Evolutionary conservation across 371 early-diverging fungal genomes (phyloP).

Genomic region (Conidiobolus incongruus): DNA sequence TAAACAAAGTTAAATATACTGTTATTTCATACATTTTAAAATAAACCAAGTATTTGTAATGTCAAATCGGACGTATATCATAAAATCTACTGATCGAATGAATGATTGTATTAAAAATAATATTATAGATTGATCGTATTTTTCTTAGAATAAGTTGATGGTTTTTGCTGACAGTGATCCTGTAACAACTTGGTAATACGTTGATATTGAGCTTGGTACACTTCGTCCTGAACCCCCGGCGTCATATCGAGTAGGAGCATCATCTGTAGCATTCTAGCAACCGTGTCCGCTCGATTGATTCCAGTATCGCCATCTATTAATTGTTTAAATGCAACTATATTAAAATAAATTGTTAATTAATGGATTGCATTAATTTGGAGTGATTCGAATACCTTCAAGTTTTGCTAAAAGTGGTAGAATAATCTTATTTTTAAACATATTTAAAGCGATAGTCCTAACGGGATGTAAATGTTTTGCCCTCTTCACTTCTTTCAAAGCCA

Average conservation of each 20-base stretch:
- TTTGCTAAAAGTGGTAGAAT: constrained; percentile 37
- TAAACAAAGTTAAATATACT: too few relatives aligned
- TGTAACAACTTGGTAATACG: too few relatives aligned
- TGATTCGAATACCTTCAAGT: constrained; percentile 26
- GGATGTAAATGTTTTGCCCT: constrained; percentile 4
- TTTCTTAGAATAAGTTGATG: too few relatives aligned
- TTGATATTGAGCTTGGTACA: too few relatives aligned
- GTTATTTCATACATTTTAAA: too few relatives aligned
- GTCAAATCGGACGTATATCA: too few relatives aligned
- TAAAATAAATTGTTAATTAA: not conserved
- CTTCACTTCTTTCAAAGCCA: constrained; percentile 14
- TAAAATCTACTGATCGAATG: too few relatives aligned
- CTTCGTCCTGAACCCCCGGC: not conserved
- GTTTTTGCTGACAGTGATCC: too few relatives aligned
- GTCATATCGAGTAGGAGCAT: constrained; percentile 7
- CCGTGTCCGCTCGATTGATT: constrained; percentile 39
- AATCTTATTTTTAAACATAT: constrained; percentile 43
- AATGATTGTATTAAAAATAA: too few relatives aligned
- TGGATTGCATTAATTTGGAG: not conserved
- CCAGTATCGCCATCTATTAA: constrained; percentile 39
- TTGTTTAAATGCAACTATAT: constrained; percentile 34
- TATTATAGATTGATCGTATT: too few relatives aligned
- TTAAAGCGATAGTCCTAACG: constrained; percentile 35
- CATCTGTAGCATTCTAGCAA: constrained; percentile 57
- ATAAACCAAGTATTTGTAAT: too few relatives aligned